Evolutionary conservation across 805 yeast species (phyloP).

Genomic region (Candida yuanshanica): DNA sequence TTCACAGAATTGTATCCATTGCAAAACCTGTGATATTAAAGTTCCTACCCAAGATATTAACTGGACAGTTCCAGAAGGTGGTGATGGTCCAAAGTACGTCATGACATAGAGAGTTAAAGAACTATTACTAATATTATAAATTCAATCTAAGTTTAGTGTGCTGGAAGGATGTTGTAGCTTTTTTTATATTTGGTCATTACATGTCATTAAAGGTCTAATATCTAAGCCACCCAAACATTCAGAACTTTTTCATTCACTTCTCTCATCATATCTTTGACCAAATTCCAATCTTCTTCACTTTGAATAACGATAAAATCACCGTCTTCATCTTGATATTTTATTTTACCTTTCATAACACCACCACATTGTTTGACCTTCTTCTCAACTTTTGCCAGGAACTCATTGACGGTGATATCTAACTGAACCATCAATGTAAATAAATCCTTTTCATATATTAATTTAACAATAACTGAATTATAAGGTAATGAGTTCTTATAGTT

Average conservation of each 20-base stretch:
- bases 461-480: constrained; percentile 32
- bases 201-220: constrained; percentile 5
- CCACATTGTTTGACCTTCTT: constrained; percentile 52
- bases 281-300: constrained; percentile 80
- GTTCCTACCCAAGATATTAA: constrained; percentile 90
- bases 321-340: constrained; percentile 90
- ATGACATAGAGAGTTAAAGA: constrained; percentile 49
- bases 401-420: constrained; percentile 41
- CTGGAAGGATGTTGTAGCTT: too few species aligned
- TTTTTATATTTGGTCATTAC: constrained; percentile 2
- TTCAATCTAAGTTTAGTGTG: too few species aligned
- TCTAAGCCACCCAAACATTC: constrained; percentile 34
- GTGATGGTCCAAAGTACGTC: constrained; percentile 96
- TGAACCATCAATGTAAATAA: constrained; percentile 66
- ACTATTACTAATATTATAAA: background rate
- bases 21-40: constrained; percentile 97
- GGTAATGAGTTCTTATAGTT: constrained; percentile 34
- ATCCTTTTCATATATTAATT: constrained; percentile 38
- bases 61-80: constrained; percentile 99
- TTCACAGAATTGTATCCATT: constrained; percentile 95
- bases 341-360: constrained; percentile 39
- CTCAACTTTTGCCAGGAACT: constrained; percentile 52
- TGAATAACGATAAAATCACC: constrained; percentile 86
- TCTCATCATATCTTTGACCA: constrained; percentile 69
- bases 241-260: constrained; percentile 45